Percentiles rank a stretch among this genome's conserved stretches.
Conservation (phyloP, 768 basidiomycete species). For the Pleurotus eryngii region DNA sequence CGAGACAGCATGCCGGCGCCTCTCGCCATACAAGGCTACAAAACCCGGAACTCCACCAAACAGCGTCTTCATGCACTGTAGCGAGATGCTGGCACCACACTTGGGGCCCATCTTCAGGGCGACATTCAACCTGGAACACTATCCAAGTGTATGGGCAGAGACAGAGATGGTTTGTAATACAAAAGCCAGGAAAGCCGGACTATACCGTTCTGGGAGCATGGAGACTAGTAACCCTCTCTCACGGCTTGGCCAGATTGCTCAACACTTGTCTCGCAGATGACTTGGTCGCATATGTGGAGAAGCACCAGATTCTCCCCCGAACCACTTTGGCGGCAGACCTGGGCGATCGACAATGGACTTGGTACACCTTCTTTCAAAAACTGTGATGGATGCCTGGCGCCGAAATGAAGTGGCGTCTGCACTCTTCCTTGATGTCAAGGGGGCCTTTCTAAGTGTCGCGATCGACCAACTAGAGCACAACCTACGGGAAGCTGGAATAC, state of each 20-base stretch:
- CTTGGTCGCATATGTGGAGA: slow-evolving; percentile 15
- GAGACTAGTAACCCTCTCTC: slow-evolving; percentile 27
- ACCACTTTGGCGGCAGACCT: slow-evolving; percentile 27
- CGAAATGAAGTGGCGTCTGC: slow-evolving; percentile 17
- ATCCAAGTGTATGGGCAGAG: slow-evolving; percentile 25
- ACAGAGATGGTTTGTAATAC: slow-evolving; percentile 24
- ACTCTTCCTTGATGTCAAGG: slow-evolving; percentile 27
- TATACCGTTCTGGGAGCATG: slow-evolving; percentile 30
- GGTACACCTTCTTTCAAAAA: slow-evolving; percentile 18
- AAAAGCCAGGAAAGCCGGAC: slow-evolving; percentile 33
- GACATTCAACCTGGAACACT: slow-evolving; percentile 21
- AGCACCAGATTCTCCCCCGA: slow-evolving; percentile 15
- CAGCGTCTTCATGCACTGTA: slow-evolving; percentile 16
- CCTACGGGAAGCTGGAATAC: slow-evolving; percentile 18
- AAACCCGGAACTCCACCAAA: slow-evolving; percentile 21
- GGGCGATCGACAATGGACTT: slow-evolving; percentile 25
- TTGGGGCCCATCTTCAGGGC: slow-evolving; percentile 21
- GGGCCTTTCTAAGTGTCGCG: slow-evolving; percentile 22
- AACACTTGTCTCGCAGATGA: slow-evolving; percentile 11
- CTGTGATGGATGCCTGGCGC: slow-evolving; percentile 20
- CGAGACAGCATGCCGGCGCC: slow-evolving; percentile 8
- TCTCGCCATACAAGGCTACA: slow-evolving; percentile 25
- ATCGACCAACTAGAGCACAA: slow-evolving; percentile 17
- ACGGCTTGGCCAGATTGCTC: slow-evolving; percentile 10
- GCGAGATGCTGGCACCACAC: slow-evolving; percentile 6